Base-by-base conservation (phyloP, 2,329 filamentous ascomycete genomes). In the Clonostachys sp. region DNA sequence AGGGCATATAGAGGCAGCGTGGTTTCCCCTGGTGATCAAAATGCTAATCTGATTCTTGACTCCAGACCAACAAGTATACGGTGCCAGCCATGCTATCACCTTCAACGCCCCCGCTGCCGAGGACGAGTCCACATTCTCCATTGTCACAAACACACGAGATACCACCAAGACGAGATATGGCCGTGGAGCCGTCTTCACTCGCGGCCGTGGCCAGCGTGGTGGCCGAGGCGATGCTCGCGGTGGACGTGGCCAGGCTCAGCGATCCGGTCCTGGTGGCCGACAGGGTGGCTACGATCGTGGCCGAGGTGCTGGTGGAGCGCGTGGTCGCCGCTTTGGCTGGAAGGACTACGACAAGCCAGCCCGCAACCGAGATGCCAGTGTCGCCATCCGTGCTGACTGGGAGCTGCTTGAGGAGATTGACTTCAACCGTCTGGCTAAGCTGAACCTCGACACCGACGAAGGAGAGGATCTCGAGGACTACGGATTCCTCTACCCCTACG, bases 271-370 rank as follows among this genome's bases (percentile, higher is more conserved):
- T 45, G 80, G 83, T 61, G 86, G 83, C 46, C 83, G 89, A 61
- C 77, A 81, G 57, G 80, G 80, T 55, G 63, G 78, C 57, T 89
- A 91, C 62, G 87, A 94, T 61, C 82, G 82, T 62, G 84, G 87
- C 43, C 86, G 84, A 34, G 82, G 80, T 46, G 78, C 84, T 47
- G 58, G 85, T 60, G 83, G 84, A 42, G 76, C 87, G 55, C 84
- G 89, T 51, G 88, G 89, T 45, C 86, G 94, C 57, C 84, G 94
- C 58, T 96, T 96, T 62, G 94, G 94, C 65, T 97, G 94, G 92
- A 95, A 94, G 73, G 94, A 99, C 67, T 96, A 91, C 66, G 94
- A 99, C 76, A 97, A 97, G 84, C 94, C 94, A 51, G 83, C 92
- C 68, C 86, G 94, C 62, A 96, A 95, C 72, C 89, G 94, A 51